A percentile compares a stretch with the other conserved stretches of the same genome.
phyloP scores from a whole-genome alignment of 2,329 filamentous ascomycete species.

The Clonostachys chloroleuca region DNA sequence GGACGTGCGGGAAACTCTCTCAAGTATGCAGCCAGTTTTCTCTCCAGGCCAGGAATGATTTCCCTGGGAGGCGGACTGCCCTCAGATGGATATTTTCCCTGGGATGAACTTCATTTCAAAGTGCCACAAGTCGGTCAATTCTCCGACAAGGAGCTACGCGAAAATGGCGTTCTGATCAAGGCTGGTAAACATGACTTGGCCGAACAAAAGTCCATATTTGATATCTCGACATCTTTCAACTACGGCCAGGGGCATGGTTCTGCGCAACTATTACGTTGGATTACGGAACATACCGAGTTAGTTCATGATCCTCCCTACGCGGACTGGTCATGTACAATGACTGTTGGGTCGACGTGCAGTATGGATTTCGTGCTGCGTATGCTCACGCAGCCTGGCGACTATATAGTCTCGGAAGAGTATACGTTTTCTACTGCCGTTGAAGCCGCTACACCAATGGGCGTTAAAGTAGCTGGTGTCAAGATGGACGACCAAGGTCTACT shows the following conservation, averaged over 20 bases:
- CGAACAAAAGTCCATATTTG: no score
- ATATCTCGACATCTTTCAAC: conserved; percentile 54
- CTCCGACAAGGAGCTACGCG: no score
- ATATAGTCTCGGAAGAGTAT: conserved; percentile 63
- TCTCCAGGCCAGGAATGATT: no score
- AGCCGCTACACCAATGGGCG: conserved; percentile 57
- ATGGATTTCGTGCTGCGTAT: conserved; percentile 64
- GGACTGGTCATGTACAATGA: conserved; percentile 66
- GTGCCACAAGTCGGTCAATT: no score
- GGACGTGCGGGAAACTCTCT: no score
- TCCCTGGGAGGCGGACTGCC: no score
- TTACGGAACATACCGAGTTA: conserved; percentile 73
- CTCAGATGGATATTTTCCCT: no score
- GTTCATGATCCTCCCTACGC: conserved; percentile 67
- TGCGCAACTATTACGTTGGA: conserved; percentile 63
- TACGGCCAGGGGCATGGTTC: conserved; percentile 67
- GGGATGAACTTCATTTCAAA: no score
- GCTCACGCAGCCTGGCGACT: conserved; percentile 54
- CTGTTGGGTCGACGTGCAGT: conserved; percentile 62
- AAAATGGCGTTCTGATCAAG: no score
- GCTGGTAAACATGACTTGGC: no score
- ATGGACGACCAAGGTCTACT: conserved; percentile 58
- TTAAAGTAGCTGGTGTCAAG: conserved; percentile 53
- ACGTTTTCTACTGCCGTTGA: conserved; percentile 45
- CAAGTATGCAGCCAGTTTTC: conserved; percentile 17